Evolutionary conservation across 139 green algal species (phyloP), one percentile per base, ranked within the genome.

Genomic region (Astrephomene gubernaculifera): DNA sequence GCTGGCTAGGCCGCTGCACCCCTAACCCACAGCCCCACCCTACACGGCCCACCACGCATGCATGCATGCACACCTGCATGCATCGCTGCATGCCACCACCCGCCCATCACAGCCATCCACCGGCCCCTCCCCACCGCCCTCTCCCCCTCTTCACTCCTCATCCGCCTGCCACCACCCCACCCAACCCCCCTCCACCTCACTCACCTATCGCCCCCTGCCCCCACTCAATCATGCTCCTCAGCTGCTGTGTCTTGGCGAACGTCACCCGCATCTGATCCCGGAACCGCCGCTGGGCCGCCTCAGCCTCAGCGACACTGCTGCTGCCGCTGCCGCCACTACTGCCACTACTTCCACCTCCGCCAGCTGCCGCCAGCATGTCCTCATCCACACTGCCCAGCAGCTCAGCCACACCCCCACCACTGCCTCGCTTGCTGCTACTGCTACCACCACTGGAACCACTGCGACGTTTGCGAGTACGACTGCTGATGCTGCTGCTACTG

Each of bases 191-290:
- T 19, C 65, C 35, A 8, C 35, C 8, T 49, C 29, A 29, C 76
- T 0, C 52, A 72, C 67, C 61, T 21, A 69, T 81, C 6, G 68
- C 45, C 17, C 25, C 57, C 2, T 43, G 29, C n/a, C 92, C 89
- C 95, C 95, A 98, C 86, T 96, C 94, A 69, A 98, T 93, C 86
- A 96, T 93, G 54, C 81, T 86, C 5, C 95, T 89, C 81, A 98
- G 88, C 87, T 94, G 89, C 85, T 92, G 89, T 45, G 83, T 88
- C 49, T 88, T 78, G 38, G 84, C 72, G 61, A 87, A 89, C 27
- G 83, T 79, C 21, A 87, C 44, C 44, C 87, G 81, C 83, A 87
- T 85, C 72, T 89, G 79, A 35, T 68, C 61, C 70, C 83, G 79
- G 41, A 87, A 65, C 38, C 74, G 72, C 54, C 82, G 70, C 68